phyloP scores from a whole-genome alignment of 1,139 yeast genomes.

The Candida mesenterica region DNA sequence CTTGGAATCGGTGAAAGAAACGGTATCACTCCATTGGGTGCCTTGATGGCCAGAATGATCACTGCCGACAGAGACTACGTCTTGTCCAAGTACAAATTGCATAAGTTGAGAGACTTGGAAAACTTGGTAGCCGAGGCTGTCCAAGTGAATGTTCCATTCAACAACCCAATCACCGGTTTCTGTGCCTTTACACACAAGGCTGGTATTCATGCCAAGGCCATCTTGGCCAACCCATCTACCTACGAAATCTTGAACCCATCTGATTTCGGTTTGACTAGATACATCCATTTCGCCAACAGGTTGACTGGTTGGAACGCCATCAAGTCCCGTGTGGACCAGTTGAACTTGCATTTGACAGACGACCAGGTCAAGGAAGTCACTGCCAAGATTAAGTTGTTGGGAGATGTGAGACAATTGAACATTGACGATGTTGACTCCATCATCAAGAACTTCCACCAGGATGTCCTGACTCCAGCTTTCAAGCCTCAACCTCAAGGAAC shows the following conservation, averaged over 20 bases:
- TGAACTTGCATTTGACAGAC: conserved; percentile 85
- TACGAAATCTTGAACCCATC: conserved; percentile 94
- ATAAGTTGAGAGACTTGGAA: conserved; percentile 93
- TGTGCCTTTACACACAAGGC: conserved; percentile 99
- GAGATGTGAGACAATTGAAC: conserved; percentile 91
- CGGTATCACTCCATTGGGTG: conserved; percentile 97
- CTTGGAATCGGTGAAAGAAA: conserved; percentile 99
- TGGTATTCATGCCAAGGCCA: conserved; percentile 98
- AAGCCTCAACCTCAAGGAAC: conserved; percentile 23
- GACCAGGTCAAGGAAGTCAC: conserved; percentile 96
- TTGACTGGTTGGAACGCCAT: conserved; percentile 99
- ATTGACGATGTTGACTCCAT: conserved; percentile 98
- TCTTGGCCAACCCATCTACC: conserved; percentile 96
- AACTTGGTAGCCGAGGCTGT: conserved; percentile 96
- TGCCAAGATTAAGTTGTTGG: conserved; percentile 85
- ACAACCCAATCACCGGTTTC: conserved; percentile 98
- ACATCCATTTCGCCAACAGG: conserved; percentile 96
- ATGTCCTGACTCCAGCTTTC: conserved; percentile 38
- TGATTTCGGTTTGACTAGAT: conserved; percentile 92
- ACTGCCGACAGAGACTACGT: conserved; percentile 98
- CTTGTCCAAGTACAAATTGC: conserved; percentile 89
- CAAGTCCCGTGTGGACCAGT: conserved; percentile 96
- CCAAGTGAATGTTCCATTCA: conserved; percentile 94
- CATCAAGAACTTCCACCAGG: conserved; percentile 89
- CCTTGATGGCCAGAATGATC: conserved; percentile 98